These are phyloP conservation scores for Tubosaeta sp. DNA, from an alignment of 768 basidiomycete genomes.

Conservation along the genomic window DNA sequence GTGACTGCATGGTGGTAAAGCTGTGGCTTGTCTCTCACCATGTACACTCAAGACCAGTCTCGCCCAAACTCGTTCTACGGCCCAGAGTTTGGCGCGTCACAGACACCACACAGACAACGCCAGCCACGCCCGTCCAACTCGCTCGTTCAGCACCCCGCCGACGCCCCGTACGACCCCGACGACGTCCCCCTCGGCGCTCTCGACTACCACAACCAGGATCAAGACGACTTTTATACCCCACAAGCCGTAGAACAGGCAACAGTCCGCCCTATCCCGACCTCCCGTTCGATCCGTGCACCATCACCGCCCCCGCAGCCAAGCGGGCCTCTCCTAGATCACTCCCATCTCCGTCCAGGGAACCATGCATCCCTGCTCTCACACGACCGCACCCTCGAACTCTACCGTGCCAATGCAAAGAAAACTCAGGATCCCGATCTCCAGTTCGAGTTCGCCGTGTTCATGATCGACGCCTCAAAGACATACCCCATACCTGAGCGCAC, in stretches of 20 bases:
- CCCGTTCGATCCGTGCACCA: constrained; percentile 58
- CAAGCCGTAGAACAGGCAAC: constrained; percentile 26
- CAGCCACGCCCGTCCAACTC: constrained; percentile 18
- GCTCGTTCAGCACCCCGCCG: constrained; percentile 25
- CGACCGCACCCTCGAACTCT: constrained; percentile 94
- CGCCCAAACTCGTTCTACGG: constrained; percentile 34
- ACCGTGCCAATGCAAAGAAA: constrained; percentile 97
- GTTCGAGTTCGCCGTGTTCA: constrained; percentile 98
- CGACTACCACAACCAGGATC: constrained; percentile 31
- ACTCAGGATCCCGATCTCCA: constrained; percentile 96
- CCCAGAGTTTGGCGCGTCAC: constrained; percentile 21
- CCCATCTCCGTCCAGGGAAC: constrained; percentile 89
- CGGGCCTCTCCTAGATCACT: constrained; percentile 79
- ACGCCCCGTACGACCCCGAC: constrained; percentile 37
- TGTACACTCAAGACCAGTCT: constrained; percentile 32
- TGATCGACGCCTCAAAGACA: constrained; percentile 95
- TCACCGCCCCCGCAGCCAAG: constrained; percentile 51
- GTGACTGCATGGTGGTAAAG: constrained; percentile 42
- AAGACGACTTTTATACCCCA: constrained; percentile 38
- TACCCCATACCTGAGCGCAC: constrained; percentile 72
- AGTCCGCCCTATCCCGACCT: constrained; percentile 38
- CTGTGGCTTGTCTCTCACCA: constrained; percentile 22
- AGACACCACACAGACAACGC: constrained; percentile 4
- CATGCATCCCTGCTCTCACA: constrained; percentile 91
- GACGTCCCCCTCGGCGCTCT: constrained; percentile 34